Evolutionary conservation across 176 grass and related monocot species (phyloP).

Genomic region (Puccinellia tenuiflora): DNA sequence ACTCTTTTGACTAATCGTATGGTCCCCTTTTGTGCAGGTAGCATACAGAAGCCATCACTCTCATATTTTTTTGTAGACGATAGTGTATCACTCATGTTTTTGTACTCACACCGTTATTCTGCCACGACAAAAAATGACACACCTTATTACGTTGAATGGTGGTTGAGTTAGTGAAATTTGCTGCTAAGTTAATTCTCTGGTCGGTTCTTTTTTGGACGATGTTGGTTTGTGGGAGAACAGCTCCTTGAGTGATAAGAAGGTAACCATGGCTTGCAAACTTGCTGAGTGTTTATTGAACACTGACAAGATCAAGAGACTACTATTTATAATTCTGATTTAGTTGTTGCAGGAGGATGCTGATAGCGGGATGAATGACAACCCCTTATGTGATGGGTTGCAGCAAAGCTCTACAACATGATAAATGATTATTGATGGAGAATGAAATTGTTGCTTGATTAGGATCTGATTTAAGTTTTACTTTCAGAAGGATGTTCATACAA

Average conservation of each 20-base stretch:
- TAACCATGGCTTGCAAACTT: not conserved
- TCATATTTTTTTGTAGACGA: too few species aligned
- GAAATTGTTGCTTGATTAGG: not conserved
- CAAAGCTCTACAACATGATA: not conserved
- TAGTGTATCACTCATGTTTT: too few species aligned
- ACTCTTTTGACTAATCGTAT: too few species aligned
- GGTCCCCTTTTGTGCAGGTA: too few species aligned
- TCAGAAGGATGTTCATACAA: not conserved
- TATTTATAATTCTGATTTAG: not conserved
- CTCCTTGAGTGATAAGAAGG: not conserved
- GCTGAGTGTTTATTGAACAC: not conserved
- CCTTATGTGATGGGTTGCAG: not conserved
- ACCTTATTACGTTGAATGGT: not conserved
- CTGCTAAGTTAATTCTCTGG: not conserved
- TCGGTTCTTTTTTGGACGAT: not conserved
- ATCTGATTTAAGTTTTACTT: not conserved
- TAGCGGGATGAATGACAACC: too few species aligned
- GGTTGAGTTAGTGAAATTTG: not conserved
- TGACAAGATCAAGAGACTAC: not conserved
- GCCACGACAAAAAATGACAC: not conserved
- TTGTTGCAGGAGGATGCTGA: too few species aligned
- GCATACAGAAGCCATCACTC: too few species aligned
- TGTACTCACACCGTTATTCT: too few species aligned
- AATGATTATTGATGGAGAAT: not conserved
- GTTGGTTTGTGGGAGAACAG: not conserved